Base-by-base conservation (phyloP, 228 moss, liverwort and hornwort genomes). In the Sphagnum fallax region DNA sequence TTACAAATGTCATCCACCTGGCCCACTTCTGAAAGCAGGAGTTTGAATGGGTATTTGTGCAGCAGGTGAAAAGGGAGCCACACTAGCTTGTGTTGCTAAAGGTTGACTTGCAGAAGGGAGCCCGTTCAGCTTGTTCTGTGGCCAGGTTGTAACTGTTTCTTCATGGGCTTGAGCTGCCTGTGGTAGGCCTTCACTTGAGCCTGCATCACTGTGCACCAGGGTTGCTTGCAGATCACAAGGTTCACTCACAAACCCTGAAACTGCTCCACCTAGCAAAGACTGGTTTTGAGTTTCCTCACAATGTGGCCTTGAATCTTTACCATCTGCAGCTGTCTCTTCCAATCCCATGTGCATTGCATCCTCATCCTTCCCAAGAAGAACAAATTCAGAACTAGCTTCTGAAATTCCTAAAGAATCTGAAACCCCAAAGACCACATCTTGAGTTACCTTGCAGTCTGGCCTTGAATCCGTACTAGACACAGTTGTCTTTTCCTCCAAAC, bases 81-180 rank as follows among this genome's bases (percentile, higher is more conserved):
- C 1, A 71, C 62, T 67, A 18, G 48, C 65, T 62, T 53, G 49
- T 11, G 60, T 65, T 51, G 59, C 55, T 63, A 71, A 70, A 68
- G 66, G 57, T 76, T 74, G 66, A 53, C 48, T 60, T 69, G 64
- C 47, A 50, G 63, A 66, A 74, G 61, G 15, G 9, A 16, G 68
- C 57, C 14, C 68, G 47, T 68, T 76, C 65, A 60, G 62, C 83
- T 70, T 80, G 81, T 80, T 81, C 70, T 80, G 77, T 64, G 83
- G 75, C 74, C 57, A 62, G 52, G 82, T 50, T 7, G 64, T 63
- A 5, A 13, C 77, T 48, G 5, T 52, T 13, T 71, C 75, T 15
- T 57, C 59, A 62, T 67, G 63, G 59, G 52, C 75, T 65, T 66
- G 49, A 74, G 69, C 75, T 8, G 48, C 63, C 63, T 61, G 77